A percentile compares a stretch with the other conserved stretches of the same genome.
Evolutionary conservation across 192 early-diverging fungal species (phyloP).

Genomic region (Podila verticillata): DNA sequence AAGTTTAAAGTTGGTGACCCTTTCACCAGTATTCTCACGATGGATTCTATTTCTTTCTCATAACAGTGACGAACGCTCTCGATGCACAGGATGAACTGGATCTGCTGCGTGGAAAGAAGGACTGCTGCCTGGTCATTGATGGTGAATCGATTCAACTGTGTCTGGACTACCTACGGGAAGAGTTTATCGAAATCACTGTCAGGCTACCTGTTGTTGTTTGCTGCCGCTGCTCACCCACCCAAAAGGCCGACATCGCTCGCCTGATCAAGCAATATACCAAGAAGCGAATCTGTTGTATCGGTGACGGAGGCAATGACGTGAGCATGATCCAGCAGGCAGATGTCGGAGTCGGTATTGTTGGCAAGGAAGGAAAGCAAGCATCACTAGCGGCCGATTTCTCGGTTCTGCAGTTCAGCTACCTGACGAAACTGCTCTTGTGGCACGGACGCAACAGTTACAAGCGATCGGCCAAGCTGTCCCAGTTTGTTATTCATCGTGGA

Average conservation of each 20-base stretch:
- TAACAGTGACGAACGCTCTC: slow-evolving; percentile 55
- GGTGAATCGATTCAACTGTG: slow-evolving; percentile 87
- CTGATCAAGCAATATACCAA: slow-evolving; percentile 80
- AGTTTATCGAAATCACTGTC: slow-evolving; percentile 83
- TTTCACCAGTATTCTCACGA: background rate
- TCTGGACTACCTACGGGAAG: slow-evolving; percentile 76
- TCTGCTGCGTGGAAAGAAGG: slow-evolving; percentile 71
- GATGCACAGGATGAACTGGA: slow-evolving; percentile 78
- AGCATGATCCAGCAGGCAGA: slow-evolving; percentile 97
- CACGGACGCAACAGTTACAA: slow-evolving; percentile 96
- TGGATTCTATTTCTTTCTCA: background rate
- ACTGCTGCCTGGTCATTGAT: slow-evolving; percentile 90
- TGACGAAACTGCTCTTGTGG: slow-evolving; percentile 91
- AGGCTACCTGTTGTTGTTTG: slow-evolving; percentile 89
- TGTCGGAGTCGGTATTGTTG: slow-evolving; percentile 96
- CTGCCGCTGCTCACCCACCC: slow-evolving; percentile 96
- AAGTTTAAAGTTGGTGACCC: background rate
- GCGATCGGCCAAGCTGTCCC: slow-evolving; percentile 91
- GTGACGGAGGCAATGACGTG: slow-evolving; percentile 98
- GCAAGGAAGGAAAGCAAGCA: slow-evolving; percentile 96
- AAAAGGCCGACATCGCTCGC: slow-evolving; percentile 92
- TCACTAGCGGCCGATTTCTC: slow-evolving; percentile 95
- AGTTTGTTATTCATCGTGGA: slow-evolving; percentile 98
- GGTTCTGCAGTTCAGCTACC: slow-evolving; percentile 85
- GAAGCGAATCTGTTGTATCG: slow-evolving; percentile 87